These are phyloP conservation scores for Exophiala sideris DNA, from an alignment of 2,329 filamentous ascomycete species.

Conservation along the genomic window DNA sequence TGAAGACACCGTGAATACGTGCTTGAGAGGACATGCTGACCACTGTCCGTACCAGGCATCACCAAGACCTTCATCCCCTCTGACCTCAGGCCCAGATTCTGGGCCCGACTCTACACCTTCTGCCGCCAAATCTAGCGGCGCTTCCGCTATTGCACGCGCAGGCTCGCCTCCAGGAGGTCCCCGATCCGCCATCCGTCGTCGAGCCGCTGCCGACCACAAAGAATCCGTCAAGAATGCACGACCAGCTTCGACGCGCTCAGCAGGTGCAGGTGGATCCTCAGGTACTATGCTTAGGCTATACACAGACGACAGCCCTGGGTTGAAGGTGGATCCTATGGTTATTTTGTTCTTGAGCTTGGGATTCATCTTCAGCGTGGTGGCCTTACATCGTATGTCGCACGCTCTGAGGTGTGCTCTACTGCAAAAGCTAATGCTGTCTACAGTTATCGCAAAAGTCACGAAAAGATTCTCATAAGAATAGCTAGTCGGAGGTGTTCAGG, in stretches of 20 bases:
- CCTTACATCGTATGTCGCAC: slow-evolving; percentile 77
- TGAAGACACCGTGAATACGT: too few relatives aligned
- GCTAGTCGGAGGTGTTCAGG: background rate
- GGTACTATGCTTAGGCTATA: slow-evolving; percentile 99
- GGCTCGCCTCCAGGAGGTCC: slow-evolving; percentile 89
- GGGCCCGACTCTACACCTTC: slow-evolving; percentile 45
- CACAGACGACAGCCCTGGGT: slow-evolving; percentile 94
- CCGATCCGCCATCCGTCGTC: slow-evolving; percentile 90
- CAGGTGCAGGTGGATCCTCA: slow-evolving; percentile 91
- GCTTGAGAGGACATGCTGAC: background rate
- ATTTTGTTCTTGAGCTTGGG: slow-evolving; percentile 93
- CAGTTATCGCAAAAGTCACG: slow-evolving; percentile 94
- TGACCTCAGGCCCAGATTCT: slow-evolving; percentile 45
- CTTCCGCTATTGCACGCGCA: slow-evolving; percentile 69
- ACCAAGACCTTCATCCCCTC: slow-evolving; percentile 38
- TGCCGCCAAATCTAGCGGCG: slow-evolving; percentile 58
- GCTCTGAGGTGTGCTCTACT: slow-evolving; percentile 10
- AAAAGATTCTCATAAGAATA: slow-evolving; percentile 66
- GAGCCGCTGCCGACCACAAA: slow-evolving; percentile 94
- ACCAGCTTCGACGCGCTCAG: slow-evolving; percentile 86
- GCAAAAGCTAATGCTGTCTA: slow-evolving; percentile 21
- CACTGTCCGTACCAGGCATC: slow-evolving; percentile 9
- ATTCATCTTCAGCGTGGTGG: slow-evolving; percentile 98
- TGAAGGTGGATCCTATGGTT: slow-evolving; percentile 97
- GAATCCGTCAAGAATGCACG: slow-evolving; percentile 93